phyloP scores from a whole-genome alignment of 192 early-diverging fungal genomes.

The Coemansia sp. region DNA sequence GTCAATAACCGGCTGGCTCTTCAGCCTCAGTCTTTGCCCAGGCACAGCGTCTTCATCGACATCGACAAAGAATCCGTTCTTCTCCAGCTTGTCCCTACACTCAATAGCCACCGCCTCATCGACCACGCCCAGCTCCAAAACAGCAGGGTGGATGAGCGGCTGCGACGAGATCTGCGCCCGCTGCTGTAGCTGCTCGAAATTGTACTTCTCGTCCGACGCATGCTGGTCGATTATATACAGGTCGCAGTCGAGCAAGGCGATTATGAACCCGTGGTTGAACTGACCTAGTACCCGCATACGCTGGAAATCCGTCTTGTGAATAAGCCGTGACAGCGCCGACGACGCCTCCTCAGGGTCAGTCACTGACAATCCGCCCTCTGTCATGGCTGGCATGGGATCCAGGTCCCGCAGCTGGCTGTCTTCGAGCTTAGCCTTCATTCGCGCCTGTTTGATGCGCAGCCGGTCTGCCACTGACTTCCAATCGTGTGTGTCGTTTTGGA shows the following conservation, averaged over 20 bases:
- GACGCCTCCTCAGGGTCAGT: conserved; percentile 17
- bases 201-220: conserved; percentile 96
- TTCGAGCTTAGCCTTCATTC: conserved; percentile 10
- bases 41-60: conserved; percentile 61
- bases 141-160: conserved; percentile 68
- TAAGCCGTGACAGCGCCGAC: conserved; percentile 43
- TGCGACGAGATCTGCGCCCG: conserved; percentile 65
- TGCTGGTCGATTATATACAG: conserved; percentile 98
- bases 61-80: conserved; percentile 80
- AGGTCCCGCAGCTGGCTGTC: conserved; percentile 9
- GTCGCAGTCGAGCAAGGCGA: conserved; percentile 62
- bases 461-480: conserved; percentile 13
- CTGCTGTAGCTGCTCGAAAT: conserved; percentile 82
- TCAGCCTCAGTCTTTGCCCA: conserved; percentile 60
- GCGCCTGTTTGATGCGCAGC: conserved; percentile 15
- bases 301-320: conserved; percentile 79
- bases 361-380: conserved; percentile 21
- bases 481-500: conserved; percentile 26
- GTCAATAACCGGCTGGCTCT: conserved; percentile 75
- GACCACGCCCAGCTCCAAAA: conserved; percentile 68
- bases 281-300: conserved; percentile 88
- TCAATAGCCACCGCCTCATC: conserved; percentile 82
- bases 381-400: neutral
- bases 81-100: conserved; percentile 59
- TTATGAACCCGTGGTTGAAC: conserved; percentile 97